Percentiles rank a stretch among this genome's conserved stretches.
phyloP scores from a whole-genome alignment of 1,284 basidiomycete species.

The Papiliotrema fonsecae region DNA sequence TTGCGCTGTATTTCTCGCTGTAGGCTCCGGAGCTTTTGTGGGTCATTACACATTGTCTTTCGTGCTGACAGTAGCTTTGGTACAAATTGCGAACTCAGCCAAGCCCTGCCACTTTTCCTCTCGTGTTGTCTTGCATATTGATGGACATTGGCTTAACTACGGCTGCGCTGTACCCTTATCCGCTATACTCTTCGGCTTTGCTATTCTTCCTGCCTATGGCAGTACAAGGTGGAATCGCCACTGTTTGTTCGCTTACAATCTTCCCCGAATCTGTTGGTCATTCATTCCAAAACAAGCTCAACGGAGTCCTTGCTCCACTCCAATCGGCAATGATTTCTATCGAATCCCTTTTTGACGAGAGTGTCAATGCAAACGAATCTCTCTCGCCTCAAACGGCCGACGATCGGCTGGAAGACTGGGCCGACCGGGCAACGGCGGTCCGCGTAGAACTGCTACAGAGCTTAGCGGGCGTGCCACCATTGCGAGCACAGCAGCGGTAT shows the following conservation, averaged over 20 bases:
- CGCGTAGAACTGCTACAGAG: constrained; percentile 28
- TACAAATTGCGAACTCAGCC: constrained; percentile 45
- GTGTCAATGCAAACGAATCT: constrained; percentile 1
- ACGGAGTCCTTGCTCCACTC: constrained; percentile 34
- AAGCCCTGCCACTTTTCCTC: constrained; percentile 42
- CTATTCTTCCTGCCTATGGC: constrained; percentile 44
- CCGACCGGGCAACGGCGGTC: constrained; percentile 27
- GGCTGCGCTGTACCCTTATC: constrained; percentile 27
- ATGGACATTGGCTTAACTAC: constrained; percentile 40
- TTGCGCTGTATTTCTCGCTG: constrained; percentile 35
- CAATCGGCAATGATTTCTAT: constrained; percentile 23
- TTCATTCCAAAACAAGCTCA: constrained; percentile 39
- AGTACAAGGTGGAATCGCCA: constrained; percentile 37
- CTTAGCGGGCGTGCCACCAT: constrained; percentile 34
- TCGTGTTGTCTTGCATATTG: constrained; percentile 43
- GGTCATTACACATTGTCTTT: constrained; percentile 6
- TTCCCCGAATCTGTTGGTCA: constrained; percentile 44
- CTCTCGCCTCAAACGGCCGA: not conserved
- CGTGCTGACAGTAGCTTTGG: constrained; percentile 25
- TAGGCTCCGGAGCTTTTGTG: constrained; percentile 36
- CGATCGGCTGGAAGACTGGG: constrained; percentile 29
- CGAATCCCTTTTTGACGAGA: constrained; percentile 27
- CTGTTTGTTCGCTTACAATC: constrained; percentile 32
- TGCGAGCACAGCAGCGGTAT: constrained; percentile 40
- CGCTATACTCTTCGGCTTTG: constrained; percentile 32